A percentile compares a stretch with the other conserved stretches of the same genome.
Conservation (phyloP, 2,329 filamentous ascomycete species). For the Trichophyton mentagrophytes region DNA sequence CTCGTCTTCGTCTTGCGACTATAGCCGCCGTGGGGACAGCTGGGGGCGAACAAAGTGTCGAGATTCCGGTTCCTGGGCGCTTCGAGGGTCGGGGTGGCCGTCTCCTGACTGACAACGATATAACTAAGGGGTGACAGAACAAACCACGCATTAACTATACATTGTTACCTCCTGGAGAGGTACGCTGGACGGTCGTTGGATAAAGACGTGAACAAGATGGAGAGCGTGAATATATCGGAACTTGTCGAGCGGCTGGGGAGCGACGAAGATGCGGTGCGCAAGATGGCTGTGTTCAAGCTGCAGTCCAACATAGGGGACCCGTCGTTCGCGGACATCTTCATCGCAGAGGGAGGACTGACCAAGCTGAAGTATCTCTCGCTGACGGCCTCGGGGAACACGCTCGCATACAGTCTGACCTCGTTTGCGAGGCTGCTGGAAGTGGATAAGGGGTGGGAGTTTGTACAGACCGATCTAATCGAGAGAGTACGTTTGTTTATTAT, state of each 20-base stretch:
- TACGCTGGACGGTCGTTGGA: neutral
- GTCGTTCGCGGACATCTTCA: constrained; percentile 92
- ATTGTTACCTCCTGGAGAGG: neutral
- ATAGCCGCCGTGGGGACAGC: neutral
- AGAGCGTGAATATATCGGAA: constrained; percentile 44
- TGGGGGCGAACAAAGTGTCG: neutral
- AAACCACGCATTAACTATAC: neutral
- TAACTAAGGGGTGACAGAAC: neutral
- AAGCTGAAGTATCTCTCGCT: constrained; percentile 74
- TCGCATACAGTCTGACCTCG: constrained; percentile 88
- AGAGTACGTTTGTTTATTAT: constrained; percentile 39
- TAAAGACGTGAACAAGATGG: constrained; percentile 31
- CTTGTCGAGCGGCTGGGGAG: constrained; percentile 47
- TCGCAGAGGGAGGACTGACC: constrained; percentile 71
- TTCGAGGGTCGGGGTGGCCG: neutral
- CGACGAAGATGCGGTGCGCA: constrained; percentile 76
- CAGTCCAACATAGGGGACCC: constrained; percentile 92
- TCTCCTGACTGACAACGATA: too few relatives aligned
- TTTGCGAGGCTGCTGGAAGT: constrained; percentile 80
- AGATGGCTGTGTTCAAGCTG: constrained; percentile 98
- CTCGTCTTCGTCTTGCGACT: neutral
- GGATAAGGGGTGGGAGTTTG: constrained; percentile 87
- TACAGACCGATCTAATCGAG: constrained; percentile 42
- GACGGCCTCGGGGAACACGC: constrained; percentile 76
- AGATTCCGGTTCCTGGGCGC: neutral